phyloP scores from a whole-genome alignment of 2,329 filamentous ascomycete genomes.

The Aspergillus aculeatus region DNA sequence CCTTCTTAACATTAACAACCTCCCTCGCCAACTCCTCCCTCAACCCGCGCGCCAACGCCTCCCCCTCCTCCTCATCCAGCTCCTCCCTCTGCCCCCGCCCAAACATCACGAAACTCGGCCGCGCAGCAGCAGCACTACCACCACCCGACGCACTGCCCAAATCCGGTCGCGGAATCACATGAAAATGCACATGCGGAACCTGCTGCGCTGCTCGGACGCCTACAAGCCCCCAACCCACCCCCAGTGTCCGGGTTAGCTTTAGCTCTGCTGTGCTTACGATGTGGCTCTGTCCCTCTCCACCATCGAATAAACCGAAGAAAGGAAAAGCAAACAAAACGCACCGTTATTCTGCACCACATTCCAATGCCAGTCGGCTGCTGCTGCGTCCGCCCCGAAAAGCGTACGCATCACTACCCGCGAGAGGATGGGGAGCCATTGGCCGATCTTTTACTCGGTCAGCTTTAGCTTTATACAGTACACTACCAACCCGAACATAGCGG shows the following conservation, averaged over 20 bases:
- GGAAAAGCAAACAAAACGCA: constrained; percentile 24
- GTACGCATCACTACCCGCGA: constrained; percentile 72
- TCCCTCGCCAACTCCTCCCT: constrained; percentile 40
- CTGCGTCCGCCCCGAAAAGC: constrained; percentile 49
- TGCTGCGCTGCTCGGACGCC: constrained; percentile 85
- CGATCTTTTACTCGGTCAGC: constrained; percentile 32
- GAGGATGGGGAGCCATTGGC: constrained; percentile 48
- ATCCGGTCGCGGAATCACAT: constrained; percentile 78
- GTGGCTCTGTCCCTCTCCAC: no score
- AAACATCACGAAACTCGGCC: constrained; percentile 44
- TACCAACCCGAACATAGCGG: background rate
- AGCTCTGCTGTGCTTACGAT: background rate
- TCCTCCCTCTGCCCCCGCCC: constrained; percentile 49
- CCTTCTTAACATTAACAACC: constrained; percentile 33
- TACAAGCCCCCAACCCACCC: constrained; percentile 22
- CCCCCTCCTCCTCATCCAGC: constrained; percentile 48
- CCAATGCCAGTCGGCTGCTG: constrained; percentile 74
- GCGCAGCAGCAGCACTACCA: constrained; percentile 13
- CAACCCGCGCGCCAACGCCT: constrained; percentile 37
- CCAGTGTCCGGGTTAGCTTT: background rate
- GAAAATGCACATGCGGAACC: constrained; percentile 90
- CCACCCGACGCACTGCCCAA: constrained; percentile 6
- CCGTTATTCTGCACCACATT: constrained; percentile 97
- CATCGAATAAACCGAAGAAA: background rate
- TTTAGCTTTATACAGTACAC: no score